Conservation (phyloP, 129 eudicot genomes). For the Tagetes patula region DNA sequence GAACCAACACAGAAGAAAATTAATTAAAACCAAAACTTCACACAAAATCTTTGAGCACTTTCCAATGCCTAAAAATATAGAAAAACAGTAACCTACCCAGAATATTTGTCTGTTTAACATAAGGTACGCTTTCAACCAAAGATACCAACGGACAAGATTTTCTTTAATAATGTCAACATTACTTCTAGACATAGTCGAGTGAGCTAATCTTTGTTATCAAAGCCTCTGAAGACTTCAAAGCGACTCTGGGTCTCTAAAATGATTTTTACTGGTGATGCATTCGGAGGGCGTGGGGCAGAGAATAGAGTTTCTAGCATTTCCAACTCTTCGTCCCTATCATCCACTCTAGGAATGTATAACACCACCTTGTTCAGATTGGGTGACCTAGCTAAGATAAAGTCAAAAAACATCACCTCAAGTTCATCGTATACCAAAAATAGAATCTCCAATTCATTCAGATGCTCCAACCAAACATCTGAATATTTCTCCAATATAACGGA, state of each 20-base stretch:
- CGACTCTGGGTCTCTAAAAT: neutral
- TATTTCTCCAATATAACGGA: neutral
- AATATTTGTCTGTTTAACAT: too few species aligned
- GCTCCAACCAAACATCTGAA: constrained; percentile 15
- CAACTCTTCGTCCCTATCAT: neutral
- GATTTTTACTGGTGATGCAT: constrained; percentile 8
- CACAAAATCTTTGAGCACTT: too few species aligned
- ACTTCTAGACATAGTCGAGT: neutral
- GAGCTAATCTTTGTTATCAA: neutral
- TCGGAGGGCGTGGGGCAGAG: neutral
- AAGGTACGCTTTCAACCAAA: too few species aligned
- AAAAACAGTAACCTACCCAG: too few species aligned
- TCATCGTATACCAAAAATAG: neutral
- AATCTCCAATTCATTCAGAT: constrained; percentile 16
- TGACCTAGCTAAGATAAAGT: constrained; percentile 20
- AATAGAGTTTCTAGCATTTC: constrained; percentile 9
- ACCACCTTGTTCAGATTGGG: constrained; percentile 17
- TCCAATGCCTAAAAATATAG: too few species aligned
- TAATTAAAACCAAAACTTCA: too few species aligned
- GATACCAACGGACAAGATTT: neutral
- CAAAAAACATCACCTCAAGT: constrained; percentile 15
- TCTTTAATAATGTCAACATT: neutral
- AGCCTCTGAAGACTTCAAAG: neutral
- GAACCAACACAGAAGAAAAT: too few species aligned
- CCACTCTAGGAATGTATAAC: neutral